Percentiles rank a stretch among this genome's conserved stretches.
phyloP scores from a whole-genome alignment of 805 yeast genomes.

The Maudiozyma barnettii region DNA sequence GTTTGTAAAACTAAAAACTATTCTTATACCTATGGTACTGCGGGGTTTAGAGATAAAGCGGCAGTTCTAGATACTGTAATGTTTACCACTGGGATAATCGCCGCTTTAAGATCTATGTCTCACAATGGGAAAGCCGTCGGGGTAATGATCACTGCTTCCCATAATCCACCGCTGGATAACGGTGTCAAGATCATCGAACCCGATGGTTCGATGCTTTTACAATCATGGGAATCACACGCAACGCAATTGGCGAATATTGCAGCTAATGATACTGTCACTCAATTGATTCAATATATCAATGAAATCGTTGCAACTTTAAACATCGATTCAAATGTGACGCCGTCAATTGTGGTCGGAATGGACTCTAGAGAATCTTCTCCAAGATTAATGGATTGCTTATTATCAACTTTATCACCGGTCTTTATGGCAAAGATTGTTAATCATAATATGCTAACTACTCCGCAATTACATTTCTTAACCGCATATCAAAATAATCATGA shows the following conservation, averaged over 20 bases:
- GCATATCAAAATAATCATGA: constrained; percentile 46
- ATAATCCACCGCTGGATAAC: constrained; percentile 85
- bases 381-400: constrained; percentile 32
- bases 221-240: constrained; percentile 76
- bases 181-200: constrained; percentile 95
- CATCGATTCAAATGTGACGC: constrained; percentile 24
- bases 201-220: constrained; percentile 77
- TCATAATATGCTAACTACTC: constrained; percentile 76
- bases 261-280: constrained; percentile 34
- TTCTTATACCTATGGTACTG: constrained; percentile 78
- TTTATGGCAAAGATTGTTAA: constrained; percentile 41
- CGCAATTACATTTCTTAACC: constrained; percentile 85
- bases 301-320: constrained; percentile 2
- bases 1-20: constrained; percentile 35
- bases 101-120: constrained; percentile 69
- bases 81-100: constrained; percentile 74
- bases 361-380: constrained; percentile 88
- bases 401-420: constrained; percentile 53
- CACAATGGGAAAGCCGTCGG: constrained; percentile 68
- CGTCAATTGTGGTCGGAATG: constrained; percentile 60
- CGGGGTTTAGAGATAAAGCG: constrained; percentile 84
- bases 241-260: constrained; percentile 63
- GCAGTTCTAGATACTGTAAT: constrained; percentile 65
- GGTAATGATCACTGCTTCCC: constrained; percentile 95
- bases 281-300: constrained; percentile 22